Base-by-base conservation (phyloP, 148 eudicot species). In the Dianthus caryophyllus region DNA sequence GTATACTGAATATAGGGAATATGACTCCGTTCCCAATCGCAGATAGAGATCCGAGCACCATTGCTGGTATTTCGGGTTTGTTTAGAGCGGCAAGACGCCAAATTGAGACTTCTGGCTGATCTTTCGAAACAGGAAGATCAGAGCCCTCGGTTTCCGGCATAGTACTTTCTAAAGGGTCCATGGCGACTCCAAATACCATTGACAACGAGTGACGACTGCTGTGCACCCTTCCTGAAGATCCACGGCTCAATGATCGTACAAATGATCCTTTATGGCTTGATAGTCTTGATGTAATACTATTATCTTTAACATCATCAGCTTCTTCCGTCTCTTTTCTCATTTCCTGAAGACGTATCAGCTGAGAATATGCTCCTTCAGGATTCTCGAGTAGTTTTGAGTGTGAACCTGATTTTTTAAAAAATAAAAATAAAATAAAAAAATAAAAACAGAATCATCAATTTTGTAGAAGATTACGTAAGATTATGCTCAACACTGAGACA, bases 351-450 rank as follows among this genome's bases (percentile, higher is more conserved):
- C 50, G 74, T 62, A 88, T 76, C 50, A 91, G 96, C 67, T 91
- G 96, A 64, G 89, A 80, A 73, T 91, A 91, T 43, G 92, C 90
- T 61, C 96, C 97, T 50, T 91, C 84, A 60, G 90, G 82, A 77
- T 91, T 83, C 76, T 79, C 67, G 43, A 86, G 84, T 57, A 91
- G 75, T 56, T 86, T 81, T 9, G 74, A 65, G 75, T 91, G 97
- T 27, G 80, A 41, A 16, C 95, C 96, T 89, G 78, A 22, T 60
- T 63, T 26, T 7, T 17, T 25, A 30, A 1, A 63, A 52, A 71
- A 46, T 22, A 11, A 9, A 61, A n/a, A n/a, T n/a, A n/a, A n/a
- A n/a, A n/a, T n/a, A n/a, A n/a, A n/a, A n/a, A n/a, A n/a, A n/a
- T n/a, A n/a, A n/a, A n/a, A n/a, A n/a, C n/a, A n/a, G n/a, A n/a